Conservation (phyloP, 2,329 filamentous ascomycete genomes). For the Botrytis porri region DNA sequence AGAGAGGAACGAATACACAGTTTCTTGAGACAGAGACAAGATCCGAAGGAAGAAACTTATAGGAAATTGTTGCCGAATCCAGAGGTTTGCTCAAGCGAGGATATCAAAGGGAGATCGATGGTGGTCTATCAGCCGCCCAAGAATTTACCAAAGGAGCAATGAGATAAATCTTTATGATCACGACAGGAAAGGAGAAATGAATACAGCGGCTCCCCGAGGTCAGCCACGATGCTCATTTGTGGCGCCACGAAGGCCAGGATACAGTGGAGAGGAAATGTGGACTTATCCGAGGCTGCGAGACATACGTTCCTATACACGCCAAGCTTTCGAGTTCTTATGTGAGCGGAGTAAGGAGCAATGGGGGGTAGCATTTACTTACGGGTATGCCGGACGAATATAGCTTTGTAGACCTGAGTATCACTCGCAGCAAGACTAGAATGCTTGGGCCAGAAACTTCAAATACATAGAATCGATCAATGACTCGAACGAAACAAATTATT, state of each 20-base stretch:
- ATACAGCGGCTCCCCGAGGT: not conserved
- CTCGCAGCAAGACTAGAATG: not conserved
- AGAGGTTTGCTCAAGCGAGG: slow-evolving; percentile 47
- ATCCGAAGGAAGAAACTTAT: slow-evolving; percentile 44
- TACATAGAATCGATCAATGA: not conserved
- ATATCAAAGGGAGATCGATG: slow-evolving; percentile 33
- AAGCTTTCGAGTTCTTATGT: not conserved
- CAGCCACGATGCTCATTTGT: not conserved
- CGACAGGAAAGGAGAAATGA: not conserved
- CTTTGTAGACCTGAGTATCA: not conserved
- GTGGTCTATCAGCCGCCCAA: slow-evolving; percentile 23
- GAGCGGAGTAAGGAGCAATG: not conserved
- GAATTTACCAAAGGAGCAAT: slow-evolving; percentile 8
- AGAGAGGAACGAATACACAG: slow-evolving; percentile 68
- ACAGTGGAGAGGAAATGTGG: slow-evolving; percentile 2
- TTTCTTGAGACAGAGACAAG: slow-evolving; percentile 68
- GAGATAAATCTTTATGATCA: not conserved
- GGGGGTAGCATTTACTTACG: not conserved
- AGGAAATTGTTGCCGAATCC: slow-evolving; percentile 45
- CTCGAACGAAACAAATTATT: not conserved
- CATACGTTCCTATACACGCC: not conserved
- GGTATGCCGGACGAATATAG: not conserved
- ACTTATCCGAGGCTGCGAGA: not conserved
- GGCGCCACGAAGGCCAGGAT: not conserved
- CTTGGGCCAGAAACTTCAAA: not conserved